Conservation (phyloP, 2,329 filamentous ascomycete genomes). For the Epichloe uncinata region DNA sequence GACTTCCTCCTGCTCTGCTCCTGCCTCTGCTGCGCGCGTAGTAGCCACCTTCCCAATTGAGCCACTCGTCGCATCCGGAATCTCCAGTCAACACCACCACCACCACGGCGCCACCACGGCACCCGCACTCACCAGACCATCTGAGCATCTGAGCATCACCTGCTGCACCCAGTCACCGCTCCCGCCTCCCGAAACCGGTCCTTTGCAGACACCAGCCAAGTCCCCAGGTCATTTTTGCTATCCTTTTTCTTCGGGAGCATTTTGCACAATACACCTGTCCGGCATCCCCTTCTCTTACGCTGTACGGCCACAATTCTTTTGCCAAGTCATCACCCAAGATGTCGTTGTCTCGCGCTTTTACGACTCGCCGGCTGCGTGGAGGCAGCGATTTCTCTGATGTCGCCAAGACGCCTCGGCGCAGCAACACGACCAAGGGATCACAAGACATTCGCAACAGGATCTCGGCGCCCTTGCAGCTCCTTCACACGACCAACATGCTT, state of each 20-base stretch:
- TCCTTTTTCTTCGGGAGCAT: too few species aligned
- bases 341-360: constrained; percentile 58
- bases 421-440: constrained; percentile 35
- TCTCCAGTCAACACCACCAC: not conserved
- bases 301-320: not conserved
- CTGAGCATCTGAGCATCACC: not conserved
- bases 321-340: constrained; percentile 17
- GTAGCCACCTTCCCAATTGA: constrained; percentile 9
- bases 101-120: not conserved
- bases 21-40: not conserved
- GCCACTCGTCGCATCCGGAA: constrained; percentile 2
- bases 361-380: constrained; percentile 49
- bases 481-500: constrained; percentile 93
- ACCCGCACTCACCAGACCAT: not conserved
- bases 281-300: constrained; percentile 1
- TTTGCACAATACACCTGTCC: not conserved
- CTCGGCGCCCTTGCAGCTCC: constrained; percentile 71
- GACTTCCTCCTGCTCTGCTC: not conserved
- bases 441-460: constrained; percentile 54
- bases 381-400: constrained; percentile 31
- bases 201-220: too few species aligned
- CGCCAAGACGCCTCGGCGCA: constrained; percentile 30
- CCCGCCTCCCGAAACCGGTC: not conserved
- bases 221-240: too few species aligned
- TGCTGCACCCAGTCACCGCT: not conserved